Percentiles rank a stretch among this genome's conserved stretches.
phyloP scores from a whole-genome alignment of 2,329 filamentous ascomycete genomes.

The Calonectria pseudoturangicola region DNA sequence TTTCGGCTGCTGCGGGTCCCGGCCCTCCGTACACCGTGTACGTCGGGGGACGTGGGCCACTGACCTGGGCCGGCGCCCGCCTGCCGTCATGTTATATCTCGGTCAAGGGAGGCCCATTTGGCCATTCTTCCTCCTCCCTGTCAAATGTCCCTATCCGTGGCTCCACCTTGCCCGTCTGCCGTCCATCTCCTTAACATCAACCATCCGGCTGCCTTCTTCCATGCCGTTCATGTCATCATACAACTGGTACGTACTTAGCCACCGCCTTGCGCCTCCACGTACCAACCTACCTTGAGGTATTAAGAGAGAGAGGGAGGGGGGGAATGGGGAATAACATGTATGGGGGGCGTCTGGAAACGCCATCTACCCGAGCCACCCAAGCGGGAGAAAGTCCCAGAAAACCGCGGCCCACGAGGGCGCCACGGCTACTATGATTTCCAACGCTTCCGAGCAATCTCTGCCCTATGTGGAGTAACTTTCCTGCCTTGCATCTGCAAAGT shows the following conservation, averaged over 20 bases:
- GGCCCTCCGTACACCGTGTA: slow-evolving; percentile 34
- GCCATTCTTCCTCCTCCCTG: slow-evolving; percentile 17
- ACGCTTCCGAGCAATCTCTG: slow-evolving; percentile 34
- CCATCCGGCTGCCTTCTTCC: neutral
- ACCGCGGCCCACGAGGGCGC: slow-evolving; percentile 18
- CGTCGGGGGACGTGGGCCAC: slow-evolving; percentile 28
- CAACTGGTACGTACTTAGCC: slow-evolving; percentile 31
- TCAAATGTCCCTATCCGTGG: slow-evolving; percentile 18
- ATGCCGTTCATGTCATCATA: slow-evolving; percentile 26
- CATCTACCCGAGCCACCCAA: slow-evolving; percentile 22
- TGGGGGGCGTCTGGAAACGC: slow-evolving; percentile 25
- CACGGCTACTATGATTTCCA: slow-evolving; percentile 17
- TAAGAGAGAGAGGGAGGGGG: neutral
- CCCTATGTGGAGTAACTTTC: slow-evolving; percentile 25
- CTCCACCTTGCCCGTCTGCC: slow-evolving; percentile 18
- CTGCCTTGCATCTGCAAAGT: slow-evolving; percentile 30
- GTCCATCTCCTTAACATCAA: slow-evolving; percentile 2
- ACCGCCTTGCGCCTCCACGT: slow-evolving; percentile 20
- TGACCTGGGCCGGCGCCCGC: slow-evolving; percentile 29
- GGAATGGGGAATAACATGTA: neutral
- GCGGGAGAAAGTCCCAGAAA: slow-evolving; percentile 14
- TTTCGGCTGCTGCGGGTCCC: slow-evolving; percentile 38
- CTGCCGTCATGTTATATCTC: slow-evolving; percentile 35
- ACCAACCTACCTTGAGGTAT: slow-evolving; percentile 25
- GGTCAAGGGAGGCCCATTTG: slow-evolving; percentile 24